Conservation (phyloP, 176 grass and related monocot genomes). For the Aechmea fasciata region DNA sequence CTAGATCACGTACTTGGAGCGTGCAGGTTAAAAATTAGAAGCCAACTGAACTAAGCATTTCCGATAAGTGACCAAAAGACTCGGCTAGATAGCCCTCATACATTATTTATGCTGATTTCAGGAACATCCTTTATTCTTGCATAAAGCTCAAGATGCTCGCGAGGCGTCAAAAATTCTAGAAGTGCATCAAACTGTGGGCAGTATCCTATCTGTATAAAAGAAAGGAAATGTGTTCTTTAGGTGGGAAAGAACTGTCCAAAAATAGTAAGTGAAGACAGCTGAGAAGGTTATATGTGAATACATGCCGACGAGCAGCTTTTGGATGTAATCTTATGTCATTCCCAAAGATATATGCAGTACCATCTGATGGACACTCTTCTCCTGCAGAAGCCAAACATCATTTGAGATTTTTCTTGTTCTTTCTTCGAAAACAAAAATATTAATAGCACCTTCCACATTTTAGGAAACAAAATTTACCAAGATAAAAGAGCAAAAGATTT, state of each 20-base stretch:
- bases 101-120: conserved; percentile 34
- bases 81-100: conserved; percentile 4
- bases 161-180: conserved; percentile 38
- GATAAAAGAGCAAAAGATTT: not conserved
- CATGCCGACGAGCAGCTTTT: conserved; percentile 35
- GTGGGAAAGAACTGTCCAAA: conserved; percentile 7
- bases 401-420: no score
- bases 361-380: conserved; percentile 40
- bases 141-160: conserved; percentile 48
- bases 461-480: not conserved
- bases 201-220: conserved; percentile 38
- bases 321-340: conserved; percentile 42
- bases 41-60: not conserved
- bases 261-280: conserved; percentile 2
- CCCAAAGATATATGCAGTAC: conserved; percentile 43
- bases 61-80: not conserved
- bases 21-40: not conserved
- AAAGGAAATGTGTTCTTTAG: conserved; percentile 12
- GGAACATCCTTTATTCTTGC: conserved; percentile 43
- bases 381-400: conserved; percentile 10
- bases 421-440: no score
- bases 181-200: conserved; percentile 50
- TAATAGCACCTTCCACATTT: no score
- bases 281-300: conserved; percentile 17
- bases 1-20: not conserved